phyloP scores from a whole-genome alignment of 805 yeast species.

The Metschnikowia matae region DNA sequence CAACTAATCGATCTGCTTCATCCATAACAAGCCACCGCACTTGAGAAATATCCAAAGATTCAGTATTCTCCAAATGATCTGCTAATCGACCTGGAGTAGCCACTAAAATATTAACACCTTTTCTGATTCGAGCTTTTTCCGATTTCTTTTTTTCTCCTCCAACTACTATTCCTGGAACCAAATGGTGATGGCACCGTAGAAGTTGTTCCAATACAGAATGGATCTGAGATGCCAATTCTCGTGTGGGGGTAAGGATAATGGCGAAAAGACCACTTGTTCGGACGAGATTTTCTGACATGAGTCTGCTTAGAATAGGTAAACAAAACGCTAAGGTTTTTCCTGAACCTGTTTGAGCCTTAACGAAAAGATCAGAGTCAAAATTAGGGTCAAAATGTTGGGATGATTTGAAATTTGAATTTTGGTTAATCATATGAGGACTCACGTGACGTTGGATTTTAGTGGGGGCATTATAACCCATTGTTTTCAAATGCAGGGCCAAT shows the following conservation, averaged over 20 bases:
- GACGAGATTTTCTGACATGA: slow-evolving; percentile 49
- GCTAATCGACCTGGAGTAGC: slow-evolving; percentile 96
- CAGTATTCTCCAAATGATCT: slow-evolving; percentile 91
- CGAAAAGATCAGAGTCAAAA: slow-evolving; percentile 42
- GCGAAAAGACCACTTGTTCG: slow-evolving; percentile 79
- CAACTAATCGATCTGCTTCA: slow-evolving; percentile 96
- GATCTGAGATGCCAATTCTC: slow-evolving; percentile 91
- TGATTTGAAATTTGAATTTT: no score
- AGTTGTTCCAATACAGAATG: slow-evolving; percentile 73
- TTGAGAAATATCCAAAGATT: slow-evolving; percentile 64
- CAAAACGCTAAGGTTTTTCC: slow-evolving; percentile 91
- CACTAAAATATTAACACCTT: slow-evolving; percentile 93
- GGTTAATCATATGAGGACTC: slow-evolving; percentile 49
- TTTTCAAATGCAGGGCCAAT: slow-evolving; percentile 51
- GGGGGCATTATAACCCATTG: slow-evolving; percentile 59
- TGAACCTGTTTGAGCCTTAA: slow-evolving; percentile 97
- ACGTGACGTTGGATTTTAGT: slow-evolving; percentile 84
- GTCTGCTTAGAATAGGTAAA: slow-evolving; percentile 73
- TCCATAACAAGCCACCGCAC: slow-evolving; percentile 87
- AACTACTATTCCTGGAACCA: slow-evolving; percentile 93
- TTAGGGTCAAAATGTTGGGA: no score
- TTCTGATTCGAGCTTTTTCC: slow-evolving; percentile 91
- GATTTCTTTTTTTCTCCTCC: slow-evolving; percentile 98
- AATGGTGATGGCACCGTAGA: slow-evolving; percentile 71
- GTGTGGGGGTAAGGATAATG: slow-evolving; percentile 83